Evolutionary conservation across 192 early-diverging fungal species (phyloP), one percentile per base, ranked within the genome.

Genomic region (Allomyces arbusculus): DNA sequence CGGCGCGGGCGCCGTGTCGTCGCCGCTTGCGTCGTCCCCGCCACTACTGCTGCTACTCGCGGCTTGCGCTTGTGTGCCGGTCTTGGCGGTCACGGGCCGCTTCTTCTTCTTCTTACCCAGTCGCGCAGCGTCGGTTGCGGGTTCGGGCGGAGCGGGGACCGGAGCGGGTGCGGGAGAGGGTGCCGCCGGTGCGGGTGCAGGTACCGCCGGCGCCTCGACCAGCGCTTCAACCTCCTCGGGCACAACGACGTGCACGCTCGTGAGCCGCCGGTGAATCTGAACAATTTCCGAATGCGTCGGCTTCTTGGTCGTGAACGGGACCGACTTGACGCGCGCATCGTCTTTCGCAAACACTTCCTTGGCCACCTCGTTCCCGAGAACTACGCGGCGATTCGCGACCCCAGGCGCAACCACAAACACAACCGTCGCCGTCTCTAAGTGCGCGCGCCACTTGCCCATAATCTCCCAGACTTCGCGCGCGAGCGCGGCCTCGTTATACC

Each of bases 401-500:
- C 82, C 73, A 7, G 84, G 81, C 7, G 82, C 87, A 40, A 87
- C 85, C 6, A 95, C 79, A 75, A 97, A 91, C 23, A 99, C 78
- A 20, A 79, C 75, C 24, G 82, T 74, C 25, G 86, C 81, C 23
- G 69, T 33, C 9, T 75, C 68, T 40, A 99, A 72, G 66, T 83
- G 74, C 22, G 71, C 63, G 24, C 73, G 78, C 95, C 95, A 99
- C 22, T 80, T 72, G 1, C 64, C 67, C 33, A 96, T 62, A 1
- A 94, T 70, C 24, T 80, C 79, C 20, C 84, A 78, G n/a, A 97
- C 82, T 26, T 97, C 94, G 50, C 84, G 75, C 68, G 84, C 77
- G 10, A 98, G 73, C 26, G 79, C 82, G 61, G 79, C 79, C 69
- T 99, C 94, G 72, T 99, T 96, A 75, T 94, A 86, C 68, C 91